A percentile compares a stretch with the other conserved stretches of the same genome.
phyloP scores from a whole-genome alignment of 495 filamentous ascomycete species.

The Annulohypoxylon moriforme region DNA sequence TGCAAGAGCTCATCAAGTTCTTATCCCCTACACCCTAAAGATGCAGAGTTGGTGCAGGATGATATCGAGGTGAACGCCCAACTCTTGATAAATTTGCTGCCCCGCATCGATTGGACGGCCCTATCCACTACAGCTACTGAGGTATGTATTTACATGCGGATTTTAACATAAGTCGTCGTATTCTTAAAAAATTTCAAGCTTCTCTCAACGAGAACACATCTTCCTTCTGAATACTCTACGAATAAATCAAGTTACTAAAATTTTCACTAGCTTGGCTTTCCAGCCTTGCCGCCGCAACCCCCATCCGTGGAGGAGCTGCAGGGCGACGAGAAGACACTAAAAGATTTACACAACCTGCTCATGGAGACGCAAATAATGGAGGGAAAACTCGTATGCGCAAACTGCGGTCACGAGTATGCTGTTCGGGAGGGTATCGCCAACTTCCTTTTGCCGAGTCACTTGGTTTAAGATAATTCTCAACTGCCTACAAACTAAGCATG shows the following conservation, averaged over 20 bases:
- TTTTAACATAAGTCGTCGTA: too few species aligned
- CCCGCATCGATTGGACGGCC: conserved; percentile 88
- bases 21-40: conserved; percentile 90
- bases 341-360: conserved; percentile 82
- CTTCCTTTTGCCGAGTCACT: conserved; percentile 91
- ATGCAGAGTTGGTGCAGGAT: conserved; percentile 86
- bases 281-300: conserved; percentile 71
- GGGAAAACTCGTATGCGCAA: conserved; percentile 89
- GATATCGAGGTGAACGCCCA: conserved; percentile 81
- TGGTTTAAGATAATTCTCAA: conserved; percentile 65
- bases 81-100: conserved; percentile 83
- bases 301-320: conserved; percentile 70
- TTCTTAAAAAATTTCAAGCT: too few species aligned
- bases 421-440: conserved; percentile 96
- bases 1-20: conserved; percentile 83
- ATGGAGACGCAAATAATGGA: conserved; percentile 90
- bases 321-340: conserved; percentile 71
- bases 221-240: not conserved
- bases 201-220: not conserved
- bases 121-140: conserved; percentile 79
- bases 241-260: not conserved
- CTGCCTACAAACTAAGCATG: not conserved
- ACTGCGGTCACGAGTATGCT: conserved; percentile 91
- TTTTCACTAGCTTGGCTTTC: conserved; percentile 73
- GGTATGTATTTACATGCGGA: conserved; percentile 61